Percentiles rank a stretch among this genome's conserved stretches.
Evolutionary conservation across 2,329 filamentous ascomycete genomes (phyloP).

Genomic region (Fusarium napiforme): DNA sequence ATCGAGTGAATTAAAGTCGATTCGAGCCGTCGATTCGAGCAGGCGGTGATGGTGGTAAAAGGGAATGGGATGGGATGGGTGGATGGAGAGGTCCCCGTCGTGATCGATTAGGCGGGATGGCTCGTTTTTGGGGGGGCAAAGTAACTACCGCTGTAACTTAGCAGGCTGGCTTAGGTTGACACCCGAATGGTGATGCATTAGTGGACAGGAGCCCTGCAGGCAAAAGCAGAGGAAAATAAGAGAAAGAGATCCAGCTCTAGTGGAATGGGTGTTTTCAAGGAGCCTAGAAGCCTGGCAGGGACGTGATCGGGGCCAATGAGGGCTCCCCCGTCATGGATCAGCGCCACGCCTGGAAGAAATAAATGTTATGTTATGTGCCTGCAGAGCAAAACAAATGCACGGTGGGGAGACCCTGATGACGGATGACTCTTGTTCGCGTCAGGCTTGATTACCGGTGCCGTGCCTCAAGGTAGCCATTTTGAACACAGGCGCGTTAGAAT

Average conservation of each 20-base stretch:
- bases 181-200: constrained; percentile 47
- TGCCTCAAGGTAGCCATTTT: background rate
- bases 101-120: constrained; percentile 30
- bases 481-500: background rate
- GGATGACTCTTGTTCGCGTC: constrained; percentile 26
- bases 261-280: constrained; percentile 22
- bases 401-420: constrained; percentile 27
- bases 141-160: constrained; percentile 17
- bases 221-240: constrained; percentile 41
- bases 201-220: constrained; percentile 46
- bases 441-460: background rate
- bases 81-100: constrained; percentile 7
- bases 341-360: constrained; percentile 42
- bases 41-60: constrained; percentile 39
- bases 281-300: constrained; percentile 43
- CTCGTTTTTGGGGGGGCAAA: constrained; percentile 31
- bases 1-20: constrained; percentile 35
- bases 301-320: constrained; percentile 48
- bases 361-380: constrained; percentile 2
- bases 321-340: constrained; percentile 34
- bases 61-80: constrained; percentile 16
- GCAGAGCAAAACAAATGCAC: constrained; percentile 11
- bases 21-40: constrained; percentile 29
- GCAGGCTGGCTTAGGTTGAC: constrained; percentile 28
- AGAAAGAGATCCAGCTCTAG: constrained; percentile 36